phyloP scores from a whole-genome alignment of 768 basidiomycete genomes.

The Phanerodontia chrysosporium region DNA sequence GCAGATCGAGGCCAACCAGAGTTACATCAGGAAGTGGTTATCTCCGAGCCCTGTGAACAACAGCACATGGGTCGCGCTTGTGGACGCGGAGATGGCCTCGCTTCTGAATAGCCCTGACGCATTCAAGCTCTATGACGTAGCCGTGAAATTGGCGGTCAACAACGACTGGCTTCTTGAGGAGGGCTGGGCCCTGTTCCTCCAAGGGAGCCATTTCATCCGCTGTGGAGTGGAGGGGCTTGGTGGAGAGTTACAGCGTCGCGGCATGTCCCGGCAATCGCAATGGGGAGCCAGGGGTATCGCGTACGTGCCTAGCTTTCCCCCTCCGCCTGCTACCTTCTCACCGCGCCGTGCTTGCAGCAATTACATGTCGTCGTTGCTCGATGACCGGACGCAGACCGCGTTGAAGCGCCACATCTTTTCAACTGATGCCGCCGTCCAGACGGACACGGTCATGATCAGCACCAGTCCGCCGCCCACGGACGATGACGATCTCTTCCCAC shows the following conservation, averaged over 20 bases:
- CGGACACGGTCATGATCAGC: constrained; percentile 35
- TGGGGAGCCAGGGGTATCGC: constrained; percentile 75
- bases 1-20: constrained; percentile 59
- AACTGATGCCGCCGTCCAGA: constrained; percentile 62
- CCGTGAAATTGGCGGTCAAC: constrained; percentile 64
- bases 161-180: constrained; percentile 73
- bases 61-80: constrained; percentile 63
- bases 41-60: constrained; percentile 67
- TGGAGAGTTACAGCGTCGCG: constrained; percentile 61
- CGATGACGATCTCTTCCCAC: constrained; percentile 9
- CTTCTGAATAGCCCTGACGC: constrained; percentile 52
- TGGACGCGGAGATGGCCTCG: constrained; percentile 70
- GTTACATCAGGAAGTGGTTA: constrained; percentile 64
- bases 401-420: constrained; percentile 54
- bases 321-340: not conserved
- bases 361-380: constrained; percentile 44
- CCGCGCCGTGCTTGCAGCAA: constrained; percentile 31
- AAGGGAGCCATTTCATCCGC: constrained; percentile 67
- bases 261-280: constrained; percentile 59
- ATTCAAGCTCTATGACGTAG: constrained; percentile 63
- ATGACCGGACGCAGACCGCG: constrained; percentile 41
- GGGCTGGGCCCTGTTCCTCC: constrained; percentile 63
- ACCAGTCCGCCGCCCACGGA: constrained; percentile 19
- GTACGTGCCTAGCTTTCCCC: constrained; percentile 32
- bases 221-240: constrained; percentile 65